Base-by-base conservation (phyloP, 345 rosid species). In the Aethionema arabicum region DNA sequence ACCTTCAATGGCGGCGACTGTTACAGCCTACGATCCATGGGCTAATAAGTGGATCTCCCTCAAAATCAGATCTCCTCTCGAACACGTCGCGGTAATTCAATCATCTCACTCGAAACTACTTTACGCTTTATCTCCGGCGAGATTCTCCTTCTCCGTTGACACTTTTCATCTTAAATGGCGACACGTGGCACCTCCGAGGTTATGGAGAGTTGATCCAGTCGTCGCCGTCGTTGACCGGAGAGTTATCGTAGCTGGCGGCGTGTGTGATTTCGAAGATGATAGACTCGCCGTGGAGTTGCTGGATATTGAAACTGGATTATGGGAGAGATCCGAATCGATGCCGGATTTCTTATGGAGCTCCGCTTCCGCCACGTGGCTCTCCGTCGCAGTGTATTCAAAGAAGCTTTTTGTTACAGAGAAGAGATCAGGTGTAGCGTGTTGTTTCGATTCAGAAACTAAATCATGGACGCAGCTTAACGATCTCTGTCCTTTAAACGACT, bases 11-110 rank as follows among this genome's bases (percentile, higher is more conserved):
- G 2, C 77, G 37, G 9, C 82, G 11, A 7, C 72, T 30, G 31
- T 59, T 6, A 69, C 59, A 71, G 95, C 87, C 3, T 91, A 75
- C 74, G 98, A 91, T 63, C 95, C 98, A 0, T 84, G 85, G 9
- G 83, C 87, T 4, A n/a, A 62, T 10, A n/a, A 68, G 6, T 86
- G 95, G 96, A 54, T 85, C 52, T 66, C 76, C 30, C 47, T 91
- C 69, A 52, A 6, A 14, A 73, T 46, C 32, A 14, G 37, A 0
- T 73, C 70, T 11, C 61, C 78, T 3, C 40, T 68, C 36, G 8
- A 43, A 30, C 50, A 47, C 73, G 52, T 59, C 29, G 74, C 86
- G 1, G 30, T 38, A 40, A 75, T 78, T 71, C 79, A 85, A 12
- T 85, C 96, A 11, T 79, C 93, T 35, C 74, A 82, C 71, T 80